phyloP scores from a whole-genome alignment of 148 eudicot species.

The Nyssa sinensis region DNA sequence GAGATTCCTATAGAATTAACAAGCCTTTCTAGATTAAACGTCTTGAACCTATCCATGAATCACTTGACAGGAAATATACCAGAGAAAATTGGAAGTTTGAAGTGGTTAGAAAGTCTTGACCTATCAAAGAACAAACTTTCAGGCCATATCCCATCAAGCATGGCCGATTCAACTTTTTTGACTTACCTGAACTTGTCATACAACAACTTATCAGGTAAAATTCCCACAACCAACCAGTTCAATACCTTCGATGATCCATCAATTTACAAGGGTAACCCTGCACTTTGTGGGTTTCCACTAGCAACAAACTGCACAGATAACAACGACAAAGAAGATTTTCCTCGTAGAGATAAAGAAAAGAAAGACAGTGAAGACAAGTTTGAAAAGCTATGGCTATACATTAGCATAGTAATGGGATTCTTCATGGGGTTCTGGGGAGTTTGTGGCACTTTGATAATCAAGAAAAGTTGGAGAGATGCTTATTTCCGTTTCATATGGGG shows the following conservation, averaged over 20 bases:
- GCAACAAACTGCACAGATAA: not conserved
- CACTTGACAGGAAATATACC: constrained; percentile 26
- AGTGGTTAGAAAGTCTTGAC: constrained; percentile 26
- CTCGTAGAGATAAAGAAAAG: not conserved
- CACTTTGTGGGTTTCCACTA: constrained; percentile 1
- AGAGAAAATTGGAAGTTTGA: constrained; percentile 12
- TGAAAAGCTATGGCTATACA: constrained; percentile 8
- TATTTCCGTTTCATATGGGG: not conserved
- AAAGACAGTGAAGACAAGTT: not conserved
- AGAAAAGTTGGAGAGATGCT: not conserved
- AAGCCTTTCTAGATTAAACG: not conserved
- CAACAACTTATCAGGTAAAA: constrained; percentile 10
- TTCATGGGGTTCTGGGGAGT: constrained; percentile 17
- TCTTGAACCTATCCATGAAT: constrained; percentile 28
- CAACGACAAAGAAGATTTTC: too few species aligned
- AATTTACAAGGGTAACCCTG: constrained; percentile 9
- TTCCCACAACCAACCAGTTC: constrained; percentile 12
- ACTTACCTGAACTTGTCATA: constrained; percentile 12
- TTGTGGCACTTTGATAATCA: constrained; percentile 8
- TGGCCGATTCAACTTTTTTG: not conserved
- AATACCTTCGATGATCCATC: constrained; percentile 2
- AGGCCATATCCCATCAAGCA: constrained; percentile 7
- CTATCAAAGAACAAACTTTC: constrained; percentile 21
- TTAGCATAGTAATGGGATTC: constrained; percentile 14
- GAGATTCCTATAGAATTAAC: constrained; percentile 18